A percentile compares a stretch with the other conserved stretches of the same genome.
Conservation (phyloP, 2,329 filamentous ascomycete genomes). For the Clathrospora elynae region DNA sequence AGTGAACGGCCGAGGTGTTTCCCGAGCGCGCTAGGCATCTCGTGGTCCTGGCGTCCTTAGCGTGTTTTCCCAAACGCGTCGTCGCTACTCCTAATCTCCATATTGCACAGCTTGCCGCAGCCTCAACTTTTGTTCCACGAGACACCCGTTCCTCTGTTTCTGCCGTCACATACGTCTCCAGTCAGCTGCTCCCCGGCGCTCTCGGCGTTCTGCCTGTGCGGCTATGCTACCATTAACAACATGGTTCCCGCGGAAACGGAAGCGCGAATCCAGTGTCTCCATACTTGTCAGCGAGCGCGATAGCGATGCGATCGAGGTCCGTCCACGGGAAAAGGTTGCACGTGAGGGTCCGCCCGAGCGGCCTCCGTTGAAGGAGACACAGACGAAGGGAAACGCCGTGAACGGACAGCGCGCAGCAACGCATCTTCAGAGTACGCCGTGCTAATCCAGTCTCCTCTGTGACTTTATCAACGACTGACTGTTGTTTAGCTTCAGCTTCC, state of each 20-base stretch:
- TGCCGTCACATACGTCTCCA: too few relatives aligned
- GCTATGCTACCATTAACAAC: not conserved
- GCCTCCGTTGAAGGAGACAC: slow-evolving; percentile 3
- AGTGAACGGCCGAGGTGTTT: slow-evolving; percentile 4
- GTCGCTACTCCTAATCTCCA: too few relatives aligned
- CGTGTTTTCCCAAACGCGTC: too few relatives aligned
- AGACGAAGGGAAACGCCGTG: not conserved
- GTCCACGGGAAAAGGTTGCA: not conserved
- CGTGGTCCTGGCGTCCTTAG: too few relatives aligned
- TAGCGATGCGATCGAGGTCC: slow-evolving; percentile 3
- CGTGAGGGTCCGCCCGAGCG: not conserved
- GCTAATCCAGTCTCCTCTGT: not conserved
- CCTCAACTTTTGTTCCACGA: not conserved
- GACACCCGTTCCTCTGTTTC: too few relatives aligned
- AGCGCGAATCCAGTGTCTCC: slow-evolving; percentile 3
- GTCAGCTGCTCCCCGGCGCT: too few relatives aligned
- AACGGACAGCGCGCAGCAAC: not conserved
- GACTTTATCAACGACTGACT: not conserved
- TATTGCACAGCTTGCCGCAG: too few relatives aligned
- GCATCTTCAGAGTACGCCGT: slow-evolving; percentile 5
- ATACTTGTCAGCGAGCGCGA: not conserved
- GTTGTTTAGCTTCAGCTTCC: not conserved
- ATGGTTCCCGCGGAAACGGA: slow-evolving; percentile 13
- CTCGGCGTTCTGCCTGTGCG: too few relatives aligned
- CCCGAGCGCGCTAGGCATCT: too few relatives aligned